These are phyloP conservation scores for Tulasnella sp. DNA, from an alignment of 768 basidiomycete genomes.

Conservation along the genomic window DNA sequence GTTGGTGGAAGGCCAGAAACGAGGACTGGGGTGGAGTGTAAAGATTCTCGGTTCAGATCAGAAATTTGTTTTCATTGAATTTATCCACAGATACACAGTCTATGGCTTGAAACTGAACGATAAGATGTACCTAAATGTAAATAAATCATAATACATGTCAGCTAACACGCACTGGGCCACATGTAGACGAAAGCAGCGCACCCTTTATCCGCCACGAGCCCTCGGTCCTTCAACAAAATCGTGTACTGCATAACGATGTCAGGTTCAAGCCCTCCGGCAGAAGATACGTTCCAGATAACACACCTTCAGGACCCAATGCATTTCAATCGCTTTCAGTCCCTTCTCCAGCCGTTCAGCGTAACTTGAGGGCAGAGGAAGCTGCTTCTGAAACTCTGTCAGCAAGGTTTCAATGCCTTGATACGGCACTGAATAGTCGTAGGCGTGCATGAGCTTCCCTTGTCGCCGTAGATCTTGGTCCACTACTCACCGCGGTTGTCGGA, in stretches of 20 bases:
- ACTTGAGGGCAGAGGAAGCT: slow-evolving; percentile 13
- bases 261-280: neutral
- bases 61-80: neutral
- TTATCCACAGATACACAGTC: neutral
- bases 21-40: neutral
- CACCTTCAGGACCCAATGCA: slow-evolving; percentile 17
- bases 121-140: slow-evolving; percentile 2
- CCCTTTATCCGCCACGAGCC: slow-evolving; percentile 16
- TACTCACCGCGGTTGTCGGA: slow-evolving; percentile 15
- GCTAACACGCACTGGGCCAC: neutral
- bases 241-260: slow-evolving; percentile 13
- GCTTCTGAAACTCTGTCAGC: slow-evolving; percentile 15
- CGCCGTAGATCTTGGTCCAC: no score
- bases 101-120: slow-evolving; percentile 7
- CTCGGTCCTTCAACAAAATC: slow-evolving; percentile 12
- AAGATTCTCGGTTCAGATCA: neutral
- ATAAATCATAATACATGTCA: neutral
- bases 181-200: neutral
- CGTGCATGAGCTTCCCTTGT: neutral
- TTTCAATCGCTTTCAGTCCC: slow-evolving; percentile 7
- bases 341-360: slow-evolving; percentile 1
- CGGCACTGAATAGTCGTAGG: neutral
- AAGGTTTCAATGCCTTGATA: slow-evolving; percentile 9
- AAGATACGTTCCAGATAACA: neutral
- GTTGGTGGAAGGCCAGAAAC: slow-evolving; percentile 59